phyloP scores from a whole-genome alignment of 164 flowering plant species.

The Cinnamomum chago region DNA sequence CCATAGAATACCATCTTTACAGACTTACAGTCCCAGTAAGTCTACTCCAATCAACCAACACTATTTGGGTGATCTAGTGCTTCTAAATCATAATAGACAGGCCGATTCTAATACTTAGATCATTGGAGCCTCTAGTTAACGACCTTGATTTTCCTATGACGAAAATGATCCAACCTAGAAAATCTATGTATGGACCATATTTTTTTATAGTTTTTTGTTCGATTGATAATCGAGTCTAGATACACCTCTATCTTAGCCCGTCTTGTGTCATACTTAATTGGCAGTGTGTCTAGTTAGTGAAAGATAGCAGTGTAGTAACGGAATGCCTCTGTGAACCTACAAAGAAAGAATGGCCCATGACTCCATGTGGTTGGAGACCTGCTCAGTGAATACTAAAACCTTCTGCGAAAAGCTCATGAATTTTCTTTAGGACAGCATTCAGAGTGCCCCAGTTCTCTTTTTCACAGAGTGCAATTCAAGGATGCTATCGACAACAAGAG shows the following conservation, averaged over 20 bases:
- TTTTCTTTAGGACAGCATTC: constrained; percentile 46
- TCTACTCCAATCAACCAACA: background rate
- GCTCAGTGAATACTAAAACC: constrained; percentile 44
- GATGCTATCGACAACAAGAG: constrained; percentile 49
- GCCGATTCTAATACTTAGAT: background rate
- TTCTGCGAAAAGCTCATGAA: constrained; percentile 45
- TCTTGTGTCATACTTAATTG: constrained; percentile 52
- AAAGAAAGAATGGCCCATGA: constrained; percentile 58
- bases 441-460: constrained; percentile 64
- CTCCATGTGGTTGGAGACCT: constrained; percentile 49
- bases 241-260: constrained; percentile 57
- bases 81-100: background rate
- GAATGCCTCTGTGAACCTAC: constrained; percentile 62
- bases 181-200: too few species aligned
- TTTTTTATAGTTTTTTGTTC: too few species aligned
- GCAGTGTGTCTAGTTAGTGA: constrained; percentile 53
- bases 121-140: background rate
- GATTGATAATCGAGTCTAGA: too few species aligned
- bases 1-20: background rate
- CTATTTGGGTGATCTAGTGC: background rate
- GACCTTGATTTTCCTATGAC: too few species aligned
- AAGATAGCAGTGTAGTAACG: constrained; percentile 61
- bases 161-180: too few species aligned
- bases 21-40: background rate
- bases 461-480: constrained; percentile 56